Base-by-base conservation (phyloP, 2,329 filamentous ascomycete species). In the Fonsecaea pedrosoi region DNA sequence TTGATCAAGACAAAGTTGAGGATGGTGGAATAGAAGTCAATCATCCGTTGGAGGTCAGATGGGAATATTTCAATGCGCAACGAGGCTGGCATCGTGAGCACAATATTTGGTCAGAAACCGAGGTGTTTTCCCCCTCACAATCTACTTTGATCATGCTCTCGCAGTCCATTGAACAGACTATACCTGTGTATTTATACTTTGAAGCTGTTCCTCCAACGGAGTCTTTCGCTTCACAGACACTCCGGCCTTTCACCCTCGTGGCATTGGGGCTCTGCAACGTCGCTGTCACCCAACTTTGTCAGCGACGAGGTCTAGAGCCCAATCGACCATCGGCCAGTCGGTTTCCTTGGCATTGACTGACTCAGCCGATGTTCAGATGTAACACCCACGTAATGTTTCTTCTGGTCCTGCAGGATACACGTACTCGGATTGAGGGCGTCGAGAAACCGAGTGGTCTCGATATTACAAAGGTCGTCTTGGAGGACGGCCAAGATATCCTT, bases 51-150 rank as follows among this genome's bases (percentile, higher is more conserved):
- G 21, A 70, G 61, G 35, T 67, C 25, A 12, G 64, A 62, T 7
- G 68, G 66, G 61, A 70, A 71, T 30, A 71, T 30, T 25, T 69
- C 68, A 30, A 71, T 62, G 45, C 70, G 60, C 55, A 70, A 55
- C 37, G 68, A 68, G 6, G 68, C 63, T n/a, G 67, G 67, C 68
- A 70, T 68, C 45, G 34, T 53, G 54, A 56, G 15, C 13, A 18
- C 9, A 12, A 55, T 35, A 35, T 10, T 32, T 32, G 21, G 12
- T 4, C 8, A 4, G 10, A 50, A 15, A 30, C 12, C 45, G 4
- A n/a, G 4, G 45, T 10, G n/a, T 50, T 30, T 50, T 25, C 4
- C 10, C 25, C 12, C 2, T 9, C 3, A 21, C 4, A 21, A 25
- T 13, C 18, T 5, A 25, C 45, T 50, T 25, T 50, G 45, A 50